Evolutionary conservation across 1,284 basidiomycete species (phyloP).

Genomic region (Marasmius sp.): DNA sequence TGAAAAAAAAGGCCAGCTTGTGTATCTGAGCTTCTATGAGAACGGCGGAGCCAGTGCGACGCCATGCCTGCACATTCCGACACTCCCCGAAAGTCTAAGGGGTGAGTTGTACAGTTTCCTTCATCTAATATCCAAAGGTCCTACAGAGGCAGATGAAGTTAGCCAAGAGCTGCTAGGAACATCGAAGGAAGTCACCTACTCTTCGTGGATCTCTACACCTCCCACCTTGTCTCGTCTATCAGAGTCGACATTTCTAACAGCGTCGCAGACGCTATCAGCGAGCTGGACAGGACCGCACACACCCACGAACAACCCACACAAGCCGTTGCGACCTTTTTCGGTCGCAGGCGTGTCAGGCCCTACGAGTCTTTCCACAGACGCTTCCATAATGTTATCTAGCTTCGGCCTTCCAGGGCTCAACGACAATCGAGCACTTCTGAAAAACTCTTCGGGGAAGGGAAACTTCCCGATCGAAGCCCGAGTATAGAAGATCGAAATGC

Average conservation of each 20-base stretch:
- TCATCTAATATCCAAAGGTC: conserved; percentile 27
- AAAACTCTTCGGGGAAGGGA: conserved; percentile 32
- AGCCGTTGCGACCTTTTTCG: conserved; percentile 25
- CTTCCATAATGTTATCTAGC: conserved; percentile 43
- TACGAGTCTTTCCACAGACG: conserved; percentile 41
- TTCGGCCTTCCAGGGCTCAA: conserved; percentile 51
- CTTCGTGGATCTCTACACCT: conserved; percentile 71
- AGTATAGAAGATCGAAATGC: conserved; percentile 65
- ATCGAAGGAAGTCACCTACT: conserved; percentile 35
- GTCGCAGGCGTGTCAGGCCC: not conserved
- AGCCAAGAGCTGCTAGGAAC: not conserved
- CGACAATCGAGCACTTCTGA: conserved; percentile 36
- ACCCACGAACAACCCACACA: conserved; percentile 62
- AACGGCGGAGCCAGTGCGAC: no score
- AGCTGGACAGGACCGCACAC: conserved; percentile 66
- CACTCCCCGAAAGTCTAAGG: no score
- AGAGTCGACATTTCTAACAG: conserved; percentile 48
- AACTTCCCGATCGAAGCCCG: conserved; percentile 44
- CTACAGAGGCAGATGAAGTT: not conserved
- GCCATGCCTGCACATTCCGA: no score
- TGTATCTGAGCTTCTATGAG: no score
- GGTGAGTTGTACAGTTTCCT: conserved; percentile 5
- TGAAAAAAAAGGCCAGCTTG: no score
- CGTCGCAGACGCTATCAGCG: conserved; percentile 50
- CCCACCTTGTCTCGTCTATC: conserved; percentile 57